Evolutionary conservation across 805 yeast genomes (phyloP).

Genomic region (Candida incommunis): DNA sequence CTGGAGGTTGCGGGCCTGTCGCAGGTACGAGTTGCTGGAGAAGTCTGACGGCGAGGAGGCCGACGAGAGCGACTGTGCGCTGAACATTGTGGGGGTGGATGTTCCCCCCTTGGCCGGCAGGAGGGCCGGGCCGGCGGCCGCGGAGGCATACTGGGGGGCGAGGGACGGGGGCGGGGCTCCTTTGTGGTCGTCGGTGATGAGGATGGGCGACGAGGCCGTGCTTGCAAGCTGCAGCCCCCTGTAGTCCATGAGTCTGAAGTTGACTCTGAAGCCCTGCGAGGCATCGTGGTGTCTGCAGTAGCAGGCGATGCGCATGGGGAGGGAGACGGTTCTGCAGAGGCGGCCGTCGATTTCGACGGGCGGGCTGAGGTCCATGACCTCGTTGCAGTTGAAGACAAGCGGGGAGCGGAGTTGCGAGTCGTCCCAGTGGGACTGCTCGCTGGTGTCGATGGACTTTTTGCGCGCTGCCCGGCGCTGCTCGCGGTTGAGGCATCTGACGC

Average conservation of each 20-base stretch:
- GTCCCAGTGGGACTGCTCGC: slow-evolving; percentile 70
- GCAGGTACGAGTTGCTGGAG: background rate
- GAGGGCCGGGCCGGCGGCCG: background rate
- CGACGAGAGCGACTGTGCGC: background rate
- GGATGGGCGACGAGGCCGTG: slow-evolving; percentile 55
- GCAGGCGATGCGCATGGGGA: slow-evolving; percentile 73
- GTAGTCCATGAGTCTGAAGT: slow-evolving; percentile 46
- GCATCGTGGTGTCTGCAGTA: slow-evolving; percentile 94
- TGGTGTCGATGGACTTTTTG: slow-evolving; percentile 64
- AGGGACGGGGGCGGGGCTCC: slow-evolving; percentile 18
- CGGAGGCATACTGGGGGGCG: too few species aligned
- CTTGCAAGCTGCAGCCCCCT: slow-evolving; percentile 55
- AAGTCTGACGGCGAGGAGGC: slow-evolving; percentile 1
- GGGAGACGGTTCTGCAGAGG: slow-evolving; percentile 21
- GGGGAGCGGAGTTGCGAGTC: slow-evolving; percentile 66
- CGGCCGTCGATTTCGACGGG: slow-evolving; percentile 19
- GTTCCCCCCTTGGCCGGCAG: slow-evolving; percentile 10
- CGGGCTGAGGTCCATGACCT: slow-evolving; percentile 48
- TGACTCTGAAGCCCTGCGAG: slow-evolving; percentile 63
- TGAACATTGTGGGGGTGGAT: slow-evolving; percentile 1
- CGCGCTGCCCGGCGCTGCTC: slow-evolving; percentile 91
- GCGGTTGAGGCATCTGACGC: slow-evolving; percentile 79
- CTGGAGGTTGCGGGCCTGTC: slow-evolving; percentile 1
- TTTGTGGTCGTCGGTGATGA: slow-evolving; percentile 93
- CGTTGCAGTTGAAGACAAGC: slow-evolving; percentile 81